These are phyloP conservation scores for Eremothecium sinecaudum DNA, from an alignment of 1,139 yeast genomes.

Conservation along the genomic window DNA sequence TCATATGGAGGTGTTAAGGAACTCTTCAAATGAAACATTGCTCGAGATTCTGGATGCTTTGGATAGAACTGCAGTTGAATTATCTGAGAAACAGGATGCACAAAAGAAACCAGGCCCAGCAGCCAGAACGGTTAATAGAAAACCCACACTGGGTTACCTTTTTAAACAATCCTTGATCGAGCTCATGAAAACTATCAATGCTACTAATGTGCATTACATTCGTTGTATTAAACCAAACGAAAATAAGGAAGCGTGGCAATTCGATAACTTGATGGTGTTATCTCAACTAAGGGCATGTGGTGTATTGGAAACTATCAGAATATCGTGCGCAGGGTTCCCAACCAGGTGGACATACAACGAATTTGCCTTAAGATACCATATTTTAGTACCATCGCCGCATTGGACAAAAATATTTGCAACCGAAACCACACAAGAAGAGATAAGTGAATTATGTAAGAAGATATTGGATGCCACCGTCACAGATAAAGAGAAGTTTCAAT, in stretches of 20 bases:
- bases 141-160: conserved; percentile 91
- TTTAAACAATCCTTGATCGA: conserved; percentile 89
- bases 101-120: conserved; percentile 31
- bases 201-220: conserved; percentile 92
- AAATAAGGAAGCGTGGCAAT: conserved; percentile 88
- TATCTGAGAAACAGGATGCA: conserved; percentile 33
- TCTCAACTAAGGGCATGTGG: conserved; percentile 97
- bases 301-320: conserved; percentile 91
- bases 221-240: conserved; percentile 97
- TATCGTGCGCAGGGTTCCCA: conserved; percentile 97
- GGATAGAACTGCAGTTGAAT: conserved; percentile 49
- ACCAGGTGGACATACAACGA: conserved; percentile 93
- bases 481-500: conserved; percentile 62
- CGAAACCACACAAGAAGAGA: conserved; percentile 46
- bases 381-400: conserved; percentile 60
- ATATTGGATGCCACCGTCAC: conserved; percentile 58
- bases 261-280: conserved; percentile 90
- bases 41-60: conserved; percentile 53
- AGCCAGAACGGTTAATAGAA: conserved; percentile 46
- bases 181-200: conserved; percentile 83
- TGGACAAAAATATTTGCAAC: conserved; percentile 59
- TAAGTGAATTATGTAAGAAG: conserved; percentile 54
- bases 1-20: conserved; percentile 73
- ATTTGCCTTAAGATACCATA: conserved; percentile 82
- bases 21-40: conserved; percentile 57